Evolutionary conservation across 2,329 filamentous ascomycete species (phyloP).

Genomic region (Volutella citrinella): DNA sequence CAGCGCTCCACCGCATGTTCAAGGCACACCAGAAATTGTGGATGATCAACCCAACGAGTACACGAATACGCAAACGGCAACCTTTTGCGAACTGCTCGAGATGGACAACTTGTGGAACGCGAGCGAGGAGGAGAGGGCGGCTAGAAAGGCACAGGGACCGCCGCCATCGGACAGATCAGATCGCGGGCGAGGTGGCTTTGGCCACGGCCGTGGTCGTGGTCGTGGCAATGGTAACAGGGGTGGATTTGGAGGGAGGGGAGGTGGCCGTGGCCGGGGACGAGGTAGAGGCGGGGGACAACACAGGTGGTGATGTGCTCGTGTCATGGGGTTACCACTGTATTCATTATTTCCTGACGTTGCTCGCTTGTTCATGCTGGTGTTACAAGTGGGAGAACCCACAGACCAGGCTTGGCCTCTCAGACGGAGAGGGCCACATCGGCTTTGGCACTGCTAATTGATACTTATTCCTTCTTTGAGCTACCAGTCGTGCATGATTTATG

Average conservation of each 20-base stretch:
- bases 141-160: slow-evolving; percentile 58
- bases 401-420: too few species aligned
- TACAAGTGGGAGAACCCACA: too few species aligned
- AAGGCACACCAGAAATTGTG: slow-evolving; percentile 53
- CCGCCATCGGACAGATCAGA: slow-evolving; percentile 37
- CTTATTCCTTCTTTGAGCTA: too few species aligned
- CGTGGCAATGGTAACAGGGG: slow-evolving; percentile 32
- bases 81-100: slow-evolving; percentile 75
- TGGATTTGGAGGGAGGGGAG: slow-evolving; percentile 22
- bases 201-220: slow-evolving; percentile 36
- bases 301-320: too few species aligned
- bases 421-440: too few species aligned
- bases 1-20: slow-evolving; percentile 71
- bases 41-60: slow-evolving; percentile 72
- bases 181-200: slow-evolving; percentile 33
- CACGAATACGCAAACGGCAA: slow-evolving; percentile 80
- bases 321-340: too few species aligned
- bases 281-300: slow-evolving; percentile 6
- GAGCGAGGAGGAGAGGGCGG: slow-evolving; percentile 65
- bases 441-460: too few species aligned
- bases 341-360: too few species aligned
- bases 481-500: too few species aligned
- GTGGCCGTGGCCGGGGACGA: slow-evolving; percentile 22
- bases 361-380: too few species aligned
- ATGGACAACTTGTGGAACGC: slow-evolving; percentile 75